Percentiles rank a stretch among this genome's conserved stretches.
These are phyloP conservation scores for Elsinoe australis DNA, from an alignment of 2,329 filamentous ascomycete genomes.

Conservation along the genomic window DNA sequence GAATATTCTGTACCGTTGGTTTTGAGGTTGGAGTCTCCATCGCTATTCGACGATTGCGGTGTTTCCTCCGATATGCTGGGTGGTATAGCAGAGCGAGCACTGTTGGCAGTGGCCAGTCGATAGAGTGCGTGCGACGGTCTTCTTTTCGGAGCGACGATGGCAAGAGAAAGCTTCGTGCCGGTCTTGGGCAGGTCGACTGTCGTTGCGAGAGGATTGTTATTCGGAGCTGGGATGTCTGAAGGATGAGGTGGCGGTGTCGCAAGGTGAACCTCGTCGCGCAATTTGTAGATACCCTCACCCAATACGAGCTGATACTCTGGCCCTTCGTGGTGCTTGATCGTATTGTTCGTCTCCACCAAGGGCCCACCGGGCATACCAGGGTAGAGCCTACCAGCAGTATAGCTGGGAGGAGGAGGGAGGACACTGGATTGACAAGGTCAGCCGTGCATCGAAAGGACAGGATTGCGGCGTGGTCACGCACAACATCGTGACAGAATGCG, in stretches of 20 bases:
- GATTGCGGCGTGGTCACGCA: conserved; percentile 1
- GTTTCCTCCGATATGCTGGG: conserved; percentile 42
- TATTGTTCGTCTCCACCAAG: conserved; percentile 91
- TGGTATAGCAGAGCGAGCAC: conserved; percentile 30
- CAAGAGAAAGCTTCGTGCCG: conserved; percentile 75
- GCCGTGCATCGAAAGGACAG: background rate
- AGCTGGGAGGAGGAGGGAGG: conserved; percentile 75
- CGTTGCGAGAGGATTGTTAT: conserved; percentile 85
- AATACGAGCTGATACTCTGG: conserved; percentile 85
- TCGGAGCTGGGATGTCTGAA: conserved; percentile 78
- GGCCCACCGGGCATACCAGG: conserved; percentile 57
- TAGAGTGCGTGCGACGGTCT: conserved; percentile 38
- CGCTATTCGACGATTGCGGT: conserved; percentile 38
- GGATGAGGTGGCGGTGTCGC: conserved; percentile 93
- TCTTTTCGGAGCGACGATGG: conserved; percentile 55
- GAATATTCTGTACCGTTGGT: conserved; percentile 22
- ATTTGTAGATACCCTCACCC: conserved; percentile 86
- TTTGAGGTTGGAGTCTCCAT: conserved; percentile 36
- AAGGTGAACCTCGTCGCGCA: conserved; percentile 85
- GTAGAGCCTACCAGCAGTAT: conserved; percentile 65
- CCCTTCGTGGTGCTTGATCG: conserved; percentile 68
- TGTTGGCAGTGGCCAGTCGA: conserved; percentile 36
- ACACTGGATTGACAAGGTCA: conserved; percentile 49
- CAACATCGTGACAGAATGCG: no score
- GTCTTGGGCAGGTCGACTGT: conserved; percentile 72